Base-by-base conservation (phyloP, 2,329 filamentous ascomycete genomes). In the Epicoccum sorghinum region DNA sequence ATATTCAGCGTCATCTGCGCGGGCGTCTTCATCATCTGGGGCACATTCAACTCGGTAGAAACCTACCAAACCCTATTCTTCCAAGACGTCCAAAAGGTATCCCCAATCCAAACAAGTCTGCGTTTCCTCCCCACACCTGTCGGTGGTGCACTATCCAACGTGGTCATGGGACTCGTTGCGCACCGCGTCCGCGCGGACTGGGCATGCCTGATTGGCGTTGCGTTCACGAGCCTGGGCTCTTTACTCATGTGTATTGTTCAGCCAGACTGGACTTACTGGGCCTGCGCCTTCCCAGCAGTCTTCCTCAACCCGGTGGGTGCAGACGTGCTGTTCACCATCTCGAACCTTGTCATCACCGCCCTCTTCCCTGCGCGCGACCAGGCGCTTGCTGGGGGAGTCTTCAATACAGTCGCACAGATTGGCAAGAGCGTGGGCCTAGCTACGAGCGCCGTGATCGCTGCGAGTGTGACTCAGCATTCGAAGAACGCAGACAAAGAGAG, bases 1-100 rank as follows among this genome's bases (percentile, higher is more conserved):
- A 70, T 80, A 3, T 88, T 88, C 61, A 80, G 82, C 0, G 78
- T 73, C 24, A 80, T 85, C 18, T 88, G 85, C 61, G 60, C 80
- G 3, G 81, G 60, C 36, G 71, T 78, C 4, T 70, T 77, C 52
- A 54, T 77, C 7, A 70, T 66, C 5, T 74, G 71, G 67, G 67
- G 72, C 32, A 77, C 73, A 0, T 73, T 69, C 8, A 76, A 73
- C 4, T 38, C 50, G 4, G 65, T 72, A 9, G 75, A 75, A 55
- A 68, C 74, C 54, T 70, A 76, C n/a, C 66, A 72, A 8, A 78
- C 74, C 7, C 78, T 77, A 14, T 78, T 74, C 47, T 83, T 79
- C 55, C 75, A 78, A 46, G 67, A 77, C 4, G 71, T 77, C 0
- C 75, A 78, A 47, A 37, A 68, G 5, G 62, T 73, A 0, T 70